Evolutionary conservation across 345 rosid genomes (phyloP).

Genomic region (Eucalyptus marginata): DNA sequence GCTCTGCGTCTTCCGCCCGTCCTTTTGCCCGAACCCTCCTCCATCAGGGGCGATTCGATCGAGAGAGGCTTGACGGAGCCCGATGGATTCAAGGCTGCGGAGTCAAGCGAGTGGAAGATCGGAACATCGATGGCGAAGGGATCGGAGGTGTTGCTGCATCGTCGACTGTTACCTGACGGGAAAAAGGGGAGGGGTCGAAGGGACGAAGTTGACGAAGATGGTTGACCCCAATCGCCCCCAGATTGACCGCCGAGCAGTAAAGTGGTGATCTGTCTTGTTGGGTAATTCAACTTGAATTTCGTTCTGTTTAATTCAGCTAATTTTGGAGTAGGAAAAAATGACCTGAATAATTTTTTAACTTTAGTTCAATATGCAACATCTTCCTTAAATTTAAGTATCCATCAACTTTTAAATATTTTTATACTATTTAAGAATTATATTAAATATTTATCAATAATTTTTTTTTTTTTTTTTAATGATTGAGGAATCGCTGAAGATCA

Average conservation of each 20-base stretch:
- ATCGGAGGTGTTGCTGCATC: background rate
- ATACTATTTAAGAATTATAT: rapidly evolving
- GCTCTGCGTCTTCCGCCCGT: conserved; percentile 69
- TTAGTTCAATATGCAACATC: rapidly evolving
- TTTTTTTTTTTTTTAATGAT: too few species aligned
- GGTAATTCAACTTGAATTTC: background rate
- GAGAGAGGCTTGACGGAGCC: background rate
- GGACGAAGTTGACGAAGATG: background rate
- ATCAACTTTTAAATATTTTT: background rate
- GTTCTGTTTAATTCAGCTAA: background rate
- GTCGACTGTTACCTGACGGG: background rate
- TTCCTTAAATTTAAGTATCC: rapidly evolving
- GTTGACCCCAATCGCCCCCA: background rate
- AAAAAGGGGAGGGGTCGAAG: background rate
- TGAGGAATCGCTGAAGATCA: rapidly evolving
- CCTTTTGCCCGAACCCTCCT: background rate
- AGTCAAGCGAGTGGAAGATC: background rate
- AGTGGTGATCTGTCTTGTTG: background rate
- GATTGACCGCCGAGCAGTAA: rapidly evolving
- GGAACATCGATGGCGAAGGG: background rate
- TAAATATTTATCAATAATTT: rapidly evolving
- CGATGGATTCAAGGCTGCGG: background rate
- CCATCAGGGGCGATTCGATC: background rate
- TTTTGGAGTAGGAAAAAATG: rapidly evolving
- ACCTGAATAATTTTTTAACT: rapidly evolving